Conservation (phyloP, 495 filamentous ascomycete genomes). For the Aspergillus baeticus region DNA sequence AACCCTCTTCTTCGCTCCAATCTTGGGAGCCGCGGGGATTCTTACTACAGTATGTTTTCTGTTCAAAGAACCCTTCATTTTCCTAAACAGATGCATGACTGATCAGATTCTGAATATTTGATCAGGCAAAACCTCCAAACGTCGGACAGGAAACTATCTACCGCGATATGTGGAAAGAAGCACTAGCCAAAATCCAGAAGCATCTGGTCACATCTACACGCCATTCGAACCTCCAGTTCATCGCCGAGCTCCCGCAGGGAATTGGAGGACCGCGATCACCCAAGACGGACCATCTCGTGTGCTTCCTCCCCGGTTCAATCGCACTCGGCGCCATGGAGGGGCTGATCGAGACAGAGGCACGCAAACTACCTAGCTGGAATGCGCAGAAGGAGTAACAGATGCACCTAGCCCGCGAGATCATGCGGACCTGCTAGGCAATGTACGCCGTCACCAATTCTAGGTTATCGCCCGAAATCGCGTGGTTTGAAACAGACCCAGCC, state of each 20-base stretch:
- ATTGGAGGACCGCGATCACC: conserved; percentile 62
- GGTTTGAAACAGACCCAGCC: conserved; percentile 66
- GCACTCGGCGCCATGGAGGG: conserved; percentile 85
- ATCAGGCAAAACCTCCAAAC: conserved; percentile 97
- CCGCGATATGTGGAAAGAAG: conserved; percentile 86
- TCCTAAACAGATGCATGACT: neutral
- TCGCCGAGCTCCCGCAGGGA: conserved; percentile 80
- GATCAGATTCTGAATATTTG: conserved; percentile 63
- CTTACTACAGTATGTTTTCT: conserved; percentile 69
- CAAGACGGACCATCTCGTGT: conserved; percentile 98
- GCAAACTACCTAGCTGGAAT: conserved; percentile 65
- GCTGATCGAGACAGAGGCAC: conserved; percentile 66
- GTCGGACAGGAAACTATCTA: conserved; percentile 83
- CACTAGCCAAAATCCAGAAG: conserved; percentile 80
- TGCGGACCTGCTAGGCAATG: conserved; percentile 97
- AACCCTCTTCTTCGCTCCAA: too few relatives aligned
- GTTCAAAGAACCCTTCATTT: neutral
- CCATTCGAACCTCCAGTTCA: conserved; percentile 73
- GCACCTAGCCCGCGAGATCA: conserved; percentile 78
- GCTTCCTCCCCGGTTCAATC: conserved; percentile 97
- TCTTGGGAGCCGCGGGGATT: conserved; percentile 88
- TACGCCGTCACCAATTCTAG: conserved; percentile 84
- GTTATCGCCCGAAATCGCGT: conserved; percentile 86
- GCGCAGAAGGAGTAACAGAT: conserved; percentile 82
- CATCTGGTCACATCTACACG: conserved; percentile 86